These are phyloP conservation scores for Eutrema yunnanense DNA, from an alignment of 345 rosid species.

Conservation along the genomic window DNA sequence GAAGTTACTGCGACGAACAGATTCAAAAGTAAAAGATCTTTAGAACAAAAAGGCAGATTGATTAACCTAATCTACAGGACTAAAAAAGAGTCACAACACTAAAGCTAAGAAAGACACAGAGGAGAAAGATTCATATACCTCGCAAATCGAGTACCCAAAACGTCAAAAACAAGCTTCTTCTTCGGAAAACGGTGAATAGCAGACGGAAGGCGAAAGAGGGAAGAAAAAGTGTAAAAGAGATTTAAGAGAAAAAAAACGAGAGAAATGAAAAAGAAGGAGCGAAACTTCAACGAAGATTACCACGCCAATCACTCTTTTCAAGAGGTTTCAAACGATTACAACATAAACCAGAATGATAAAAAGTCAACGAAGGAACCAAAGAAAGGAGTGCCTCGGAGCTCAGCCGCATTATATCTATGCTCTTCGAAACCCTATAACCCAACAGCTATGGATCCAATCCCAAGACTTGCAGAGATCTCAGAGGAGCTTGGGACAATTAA, in stretches of 20 bases:
- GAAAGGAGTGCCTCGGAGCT: constrained; percentile 35
- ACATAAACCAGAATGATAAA: constrained; percentile 48
- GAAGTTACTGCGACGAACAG: constrained; percentile 14
- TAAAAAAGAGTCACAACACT: background rate
- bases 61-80: background rate
- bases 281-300: constrained; percentile 81
- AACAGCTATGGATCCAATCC: constrained; percentile 4
- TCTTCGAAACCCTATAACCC: constrained; percentile 56
- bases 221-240: background rate
- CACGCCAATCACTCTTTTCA: constrained; percentile 88
- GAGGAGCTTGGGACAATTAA: background rate
- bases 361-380: constrained; percentile 50
- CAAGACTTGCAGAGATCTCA: constrained; percentile 7
- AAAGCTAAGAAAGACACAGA: too few relatives aligned
- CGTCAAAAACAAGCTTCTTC: constrained; percentile 13
- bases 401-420: constrained; percentile 70
- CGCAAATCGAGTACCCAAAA: background rate
- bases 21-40: background rate
- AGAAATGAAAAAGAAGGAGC: background rate
- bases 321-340: constrained; percentile 89
- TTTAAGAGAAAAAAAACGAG: background rate
- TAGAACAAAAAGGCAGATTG: background rate
- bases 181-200: background rate
- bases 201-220: constrained; percentile 9
- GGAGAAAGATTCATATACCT: background rate